Conservation (phyloP, 805 yeast species). For the Hanseniaspora pseudoguilliermondii region DNA sequence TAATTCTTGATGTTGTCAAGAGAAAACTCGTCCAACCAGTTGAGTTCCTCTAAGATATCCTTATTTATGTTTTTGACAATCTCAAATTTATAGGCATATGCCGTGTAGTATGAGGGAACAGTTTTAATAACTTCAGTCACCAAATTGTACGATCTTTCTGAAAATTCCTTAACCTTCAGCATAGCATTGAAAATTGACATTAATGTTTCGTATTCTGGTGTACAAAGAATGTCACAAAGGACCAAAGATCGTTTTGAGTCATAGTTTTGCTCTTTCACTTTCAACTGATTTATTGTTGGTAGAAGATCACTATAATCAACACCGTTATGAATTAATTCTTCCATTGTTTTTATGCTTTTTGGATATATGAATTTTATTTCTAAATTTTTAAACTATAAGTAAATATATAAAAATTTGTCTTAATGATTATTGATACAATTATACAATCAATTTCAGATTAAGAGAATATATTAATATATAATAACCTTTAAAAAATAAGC, state of each 20-base stretch:
- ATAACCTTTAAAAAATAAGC: neutral
- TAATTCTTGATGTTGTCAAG: slow-evolving; percentile 75
- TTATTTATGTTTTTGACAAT: slow-evolving; percentile 33
- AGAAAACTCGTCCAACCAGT: slow-evolving; percentile 70
- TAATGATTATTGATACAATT: too few species aligned
- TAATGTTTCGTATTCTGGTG: neutral
- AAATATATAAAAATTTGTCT: too few species aligned
- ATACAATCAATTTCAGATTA: too few species aligned
- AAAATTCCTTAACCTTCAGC: slow-evolving; percentile 45
- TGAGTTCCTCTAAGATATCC: slow-evolving; percentile 41
- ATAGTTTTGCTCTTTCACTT: neutral
- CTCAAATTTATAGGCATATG: slow-evolving; percentile 62
- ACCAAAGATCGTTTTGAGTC: neutral
- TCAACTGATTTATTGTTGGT: neutral
- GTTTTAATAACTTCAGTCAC: slow-evolving; percentile 50
- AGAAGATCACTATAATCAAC: slow-evolving; percentile 2
- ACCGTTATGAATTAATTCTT: neutral
- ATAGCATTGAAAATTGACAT: slow-evolving; percentile 29
- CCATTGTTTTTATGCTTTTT: neutral
- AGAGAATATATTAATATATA: too few species aligned
- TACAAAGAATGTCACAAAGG: slow-evolving; percentile 8
- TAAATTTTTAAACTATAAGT: neutral
- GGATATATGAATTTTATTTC: neutral
- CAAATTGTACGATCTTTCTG: slow-evolving; percentile 57
- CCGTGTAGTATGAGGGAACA: slow-evolving; percentile 84